A percentile compares a stretch with the other conserved stretches of the same genome.
Evolutionary conservation across 805 yeast species (phyloP).

Genomic region (Middelhovenomyces tepae): DNA sequence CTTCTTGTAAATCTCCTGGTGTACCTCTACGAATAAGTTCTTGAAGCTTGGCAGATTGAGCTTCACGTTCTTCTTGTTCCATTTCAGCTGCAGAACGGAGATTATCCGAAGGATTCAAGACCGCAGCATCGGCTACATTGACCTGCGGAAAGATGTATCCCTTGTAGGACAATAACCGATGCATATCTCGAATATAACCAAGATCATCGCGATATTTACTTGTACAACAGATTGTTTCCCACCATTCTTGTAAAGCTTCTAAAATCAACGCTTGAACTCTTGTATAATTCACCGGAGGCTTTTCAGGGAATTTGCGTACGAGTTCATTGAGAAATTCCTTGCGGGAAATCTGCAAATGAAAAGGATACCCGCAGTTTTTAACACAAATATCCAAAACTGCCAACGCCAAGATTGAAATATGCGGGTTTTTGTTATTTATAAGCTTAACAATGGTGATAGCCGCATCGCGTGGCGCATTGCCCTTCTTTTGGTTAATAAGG

Average conservation of each 20-base stretch:
- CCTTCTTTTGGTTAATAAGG: conserved; percentile 85
- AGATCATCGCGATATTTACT: conserved; percentile 86
- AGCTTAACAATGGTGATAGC: conserved; percentile 76
- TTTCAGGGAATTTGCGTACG: conserved; percentile 88
- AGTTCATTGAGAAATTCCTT: conserved; percentile 91
- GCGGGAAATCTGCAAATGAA: conserved; percentile 88
- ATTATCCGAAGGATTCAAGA: conserved; percentile 79
- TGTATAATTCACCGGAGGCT: conserved; percentile 80
- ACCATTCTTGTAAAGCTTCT: conserved; percentile 95
- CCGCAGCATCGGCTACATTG: conserved; percentile 85
- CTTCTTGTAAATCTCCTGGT: conserved; percentile 92
- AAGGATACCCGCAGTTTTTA: conserved; percentile 96
- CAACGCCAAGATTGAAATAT: conserved; percentile 75
- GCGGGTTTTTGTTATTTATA: conserved; percentile 75
- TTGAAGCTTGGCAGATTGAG: conserved; percentile 90
- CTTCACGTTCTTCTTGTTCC: conserved; percentile 85
- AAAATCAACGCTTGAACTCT: conserved; percentile 76
- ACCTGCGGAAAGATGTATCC: conserved; percentile 93
- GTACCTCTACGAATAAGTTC: conserved; percentile 92
- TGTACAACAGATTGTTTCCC: conserved; percentile 85
- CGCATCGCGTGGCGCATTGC: conserved; percentile 84
- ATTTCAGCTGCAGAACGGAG: conserved; percentile 83
- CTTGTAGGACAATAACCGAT: conserved; percentile 75
- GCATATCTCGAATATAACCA: conserved; percentile 92
- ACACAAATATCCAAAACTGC: conserved; percentile 75